Conservation (phyloP, 2,329 filamentous ascomycete genomes). For the Verticillium tricorpus region DNA sequence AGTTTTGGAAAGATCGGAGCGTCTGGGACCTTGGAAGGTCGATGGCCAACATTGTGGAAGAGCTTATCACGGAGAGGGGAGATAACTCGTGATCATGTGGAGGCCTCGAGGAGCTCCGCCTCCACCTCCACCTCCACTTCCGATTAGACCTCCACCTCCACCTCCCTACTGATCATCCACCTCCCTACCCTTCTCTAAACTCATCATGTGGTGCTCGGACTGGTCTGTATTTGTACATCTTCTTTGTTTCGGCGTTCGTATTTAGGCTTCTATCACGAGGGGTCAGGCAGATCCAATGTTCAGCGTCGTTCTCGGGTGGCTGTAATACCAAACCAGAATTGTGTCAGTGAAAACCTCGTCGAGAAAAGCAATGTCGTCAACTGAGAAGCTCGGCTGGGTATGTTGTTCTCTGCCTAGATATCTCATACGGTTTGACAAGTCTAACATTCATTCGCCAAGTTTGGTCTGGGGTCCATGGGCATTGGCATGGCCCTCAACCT, state of each 20-base stretch:
- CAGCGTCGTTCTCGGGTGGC: no score
- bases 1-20: slow-evolving; percentile 13
- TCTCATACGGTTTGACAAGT: not conserved
- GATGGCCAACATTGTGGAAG: slow-evolving; percentile 13
- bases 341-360: no score
- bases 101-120: not conserved
- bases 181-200: no score
- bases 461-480: slow-evolving; percentile 38
- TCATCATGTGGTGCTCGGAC: no score
- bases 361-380: no score
- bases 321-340: no score
- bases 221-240: no score
- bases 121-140: not conserved
- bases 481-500: slow-evolving; percentile 37
- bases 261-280: no score
- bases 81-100: not conserved
- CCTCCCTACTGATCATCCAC: not conserved
- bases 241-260: no score
- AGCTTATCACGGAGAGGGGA: slow-evolving; percentile 4
- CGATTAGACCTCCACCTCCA: not conserved
- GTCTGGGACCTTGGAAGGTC: slow-evolving; percentile 13
- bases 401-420: no score
- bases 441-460: not conserved
- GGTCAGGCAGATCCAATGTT: no score
- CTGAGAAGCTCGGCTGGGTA: no score